These are phyloP conservation scores for Rhizopogon salebrosus DNA, from an alignment of 768 basidiomycete genomes.

Conservation along the genomic window DNA sequence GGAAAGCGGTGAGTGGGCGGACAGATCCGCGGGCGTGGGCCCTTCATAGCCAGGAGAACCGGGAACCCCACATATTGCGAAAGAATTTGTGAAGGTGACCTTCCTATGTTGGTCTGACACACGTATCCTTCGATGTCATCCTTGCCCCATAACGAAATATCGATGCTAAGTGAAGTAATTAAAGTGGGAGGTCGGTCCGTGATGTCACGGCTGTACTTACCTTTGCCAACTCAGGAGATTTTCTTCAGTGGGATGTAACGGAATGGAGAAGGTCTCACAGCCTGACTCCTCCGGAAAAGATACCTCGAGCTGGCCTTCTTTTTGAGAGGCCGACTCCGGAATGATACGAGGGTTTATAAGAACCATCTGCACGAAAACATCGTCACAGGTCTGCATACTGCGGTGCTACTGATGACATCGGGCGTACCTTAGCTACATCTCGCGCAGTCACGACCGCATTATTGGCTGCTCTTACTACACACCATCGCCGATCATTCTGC, in stretches of 20 bases:
- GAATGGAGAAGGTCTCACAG: slow-evolving; percentile 53
- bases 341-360: slow-evolving; percentile 56
- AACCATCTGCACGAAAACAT: slow-evolving; percentile 45
- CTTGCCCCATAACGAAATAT: slow-evolving; percentile 45
- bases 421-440: slow-evolving; percentile 49
- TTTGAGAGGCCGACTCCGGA: slow-evolving; percentile 36
- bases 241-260: slow-evolving; percentile 49
- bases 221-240: slow-evolving; percentile 48
- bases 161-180: slow-evolving; percentile 36
- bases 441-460: slow-evolving; percentile 63
- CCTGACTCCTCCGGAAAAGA: slow-evolving; percentile 56
- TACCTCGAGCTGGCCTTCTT: slow-evolving; percentile 48
- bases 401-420: background rate
- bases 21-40: slow-evolving; percentile 47
- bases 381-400: background rate
- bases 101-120: slow-evolving; percentile 38
- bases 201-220: slow-evolving; percentile 32
- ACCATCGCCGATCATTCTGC: slow-evolving; percentile 73
- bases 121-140: slow-evolving; percentile 62
- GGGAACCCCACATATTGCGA: slow-evolving; percentile 57
- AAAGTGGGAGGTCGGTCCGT: background rate
- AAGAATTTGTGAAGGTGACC: slow-evolving; percentile 48
- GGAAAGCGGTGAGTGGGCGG: slow-evolving; percentile 52
- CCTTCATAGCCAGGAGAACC: slow-evolving; percentile 66
- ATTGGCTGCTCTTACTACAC: slow-evolving; percentile 53